Base-by-base conservation (phyloP, 768 basidiomycete species). In the Trametes elegans region DNA sequence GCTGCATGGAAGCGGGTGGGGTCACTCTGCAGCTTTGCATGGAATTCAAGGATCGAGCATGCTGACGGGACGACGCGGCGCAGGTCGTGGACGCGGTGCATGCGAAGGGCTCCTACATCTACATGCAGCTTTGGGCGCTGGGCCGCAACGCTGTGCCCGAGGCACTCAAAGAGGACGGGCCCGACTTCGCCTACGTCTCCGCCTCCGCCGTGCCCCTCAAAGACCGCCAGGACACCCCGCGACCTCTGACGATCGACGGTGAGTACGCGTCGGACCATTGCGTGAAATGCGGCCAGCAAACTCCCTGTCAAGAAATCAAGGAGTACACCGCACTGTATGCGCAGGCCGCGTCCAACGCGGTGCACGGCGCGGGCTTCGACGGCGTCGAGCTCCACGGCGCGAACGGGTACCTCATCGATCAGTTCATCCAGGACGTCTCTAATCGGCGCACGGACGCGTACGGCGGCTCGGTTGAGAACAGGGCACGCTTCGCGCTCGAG, bases 81-180 rank as follows among this genome's bases (percentile, higher is more conserved):
- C 34, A 82, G 80, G 66, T 89, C 11, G 78, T 77, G 14, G 74
- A 78, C 5, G 77, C 74, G 0, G 83, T 85, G 0, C 84, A 86
- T 61, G 75, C 74, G 7, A 73, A 75, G 35, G 74, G 74, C 4
- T 77, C 73, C 0, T 75, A 68, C 63, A 77, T 85, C 16, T 82
- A 72, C 63, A 46, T 77, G 23, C 83, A 85, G 62, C 73, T 83
- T 0, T 81, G 82, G 74, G 82, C 83, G 1, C 61, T 80, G 1
- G 83, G 80, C 0, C 74, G 80, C 3, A 61, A 68, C 0, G 76
- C 76, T 7, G 47, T 63, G 18, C 53, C 63, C 21, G 58, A 64
- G 0, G 50, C 70, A 38, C 68, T 83, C 0, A 62, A 57, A 7
- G 64, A 74, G 40, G 73, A 76, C 39, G 67, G 73, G 45, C 66